Conservation (phyloP, 2,329 filamentous ascomycete genomes). For the Pleurostoma richardsiae region DNA sequence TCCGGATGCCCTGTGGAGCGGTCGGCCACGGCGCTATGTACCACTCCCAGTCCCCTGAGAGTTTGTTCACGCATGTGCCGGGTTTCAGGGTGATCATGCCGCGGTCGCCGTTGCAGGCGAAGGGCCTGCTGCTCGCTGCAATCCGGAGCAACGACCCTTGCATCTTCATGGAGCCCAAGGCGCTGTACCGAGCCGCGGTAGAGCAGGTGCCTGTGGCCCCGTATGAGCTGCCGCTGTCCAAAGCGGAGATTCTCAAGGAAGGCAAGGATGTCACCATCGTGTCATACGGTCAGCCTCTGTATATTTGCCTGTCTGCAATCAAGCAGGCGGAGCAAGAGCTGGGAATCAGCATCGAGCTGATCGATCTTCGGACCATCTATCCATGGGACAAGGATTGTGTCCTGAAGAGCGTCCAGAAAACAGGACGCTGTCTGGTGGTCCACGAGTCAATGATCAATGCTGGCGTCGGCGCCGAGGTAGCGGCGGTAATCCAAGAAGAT, state of each 20-base stretch:
- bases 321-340: conserved; percentile 69
- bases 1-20: conserved; percentile 85
- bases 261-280: conserved; percentile 79
- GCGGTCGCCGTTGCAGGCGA: conserved; percentile 80
- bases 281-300: conserved; percentile 86
- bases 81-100: conserved; percentile 83
- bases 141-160: conserved; percentile 82
- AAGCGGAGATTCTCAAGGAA: conserved; percentile 76
- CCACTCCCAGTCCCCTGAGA: conserved; percentile 86
- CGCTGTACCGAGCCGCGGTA: conserved; percentile 83
- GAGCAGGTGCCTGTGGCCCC: conserved; percentile 81
- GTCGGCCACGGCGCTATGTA: conserved; percentile 87
- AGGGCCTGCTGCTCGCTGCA: conserved; percentile 73
- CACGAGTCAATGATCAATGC: conserved; percentile 91
- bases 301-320: conserved; percentile 75
- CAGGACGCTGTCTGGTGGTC: conserved; percentile 79
- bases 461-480: conserved; percentile 83
- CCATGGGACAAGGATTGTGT: conserved; percentile 86
- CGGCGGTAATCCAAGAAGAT: conserved; percentile 80
- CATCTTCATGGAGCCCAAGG: conserved; percentile 92
- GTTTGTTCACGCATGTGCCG: conserved; percentile 82
- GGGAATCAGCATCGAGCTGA: conserved; percentile 74
- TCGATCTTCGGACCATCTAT: conserved; percentile 83
- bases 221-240: conserved; percentile 80
- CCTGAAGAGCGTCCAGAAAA: conserved; percentile 79